These are phyloP conservation scores for Terfezia claveryi DNA, from an alignment of 495 filamentous ascomycete genomes.

Conservation along the genomic window DNA sequence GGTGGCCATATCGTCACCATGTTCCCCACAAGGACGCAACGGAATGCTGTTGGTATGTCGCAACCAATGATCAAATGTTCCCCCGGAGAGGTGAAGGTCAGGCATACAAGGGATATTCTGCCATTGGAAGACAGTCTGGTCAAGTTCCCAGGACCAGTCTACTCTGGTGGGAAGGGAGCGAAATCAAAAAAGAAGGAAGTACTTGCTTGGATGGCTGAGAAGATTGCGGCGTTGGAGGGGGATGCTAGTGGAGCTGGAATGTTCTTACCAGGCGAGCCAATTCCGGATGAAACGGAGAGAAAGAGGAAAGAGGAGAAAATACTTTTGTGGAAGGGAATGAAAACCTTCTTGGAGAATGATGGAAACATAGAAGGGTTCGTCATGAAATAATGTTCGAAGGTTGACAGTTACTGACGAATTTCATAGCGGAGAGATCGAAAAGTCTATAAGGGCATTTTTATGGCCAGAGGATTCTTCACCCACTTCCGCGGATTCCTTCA, in stretches of 20 bases:
- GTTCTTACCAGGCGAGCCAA: conserved; percentile 24
- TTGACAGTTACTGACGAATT: neutral
- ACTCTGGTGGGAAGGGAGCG: conserved; percentile 31
- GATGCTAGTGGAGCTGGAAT: conserved; percentile 24
- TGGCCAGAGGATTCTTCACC: conserved; percentile 27
- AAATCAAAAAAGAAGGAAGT: conserved; percentile 89
- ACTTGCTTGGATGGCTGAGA: conserved; percentile 53
- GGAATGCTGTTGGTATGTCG: conserved; percentile 52
- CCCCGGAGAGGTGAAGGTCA: conserved; percentile 63
- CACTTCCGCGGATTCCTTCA: conserved; percentile 13
- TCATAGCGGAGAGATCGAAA: conserved; percentile 38
- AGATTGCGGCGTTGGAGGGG: conserved; percentile 49
- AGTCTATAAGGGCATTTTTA: conserved; percentile 49
- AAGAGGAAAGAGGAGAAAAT: conserved; percentile 63
- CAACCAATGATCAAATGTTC: conserved; percentile 60
- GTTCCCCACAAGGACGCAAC: conserved; percentile 73
- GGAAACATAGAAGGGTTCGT: conserved; percentile 47
- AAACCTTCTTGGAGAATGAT: conserved; percentile 64
- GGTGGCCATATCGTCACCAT: conserved; percentile 63
- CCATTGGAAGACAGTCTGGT: conserved; percentile 46
- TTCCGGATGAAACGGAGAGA: conserved; percentile 22
- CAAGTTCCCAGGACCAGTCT: conserved; percentile 71
- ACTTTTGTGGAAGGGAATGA: conserved; percentile 70
- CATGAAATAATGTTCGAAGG: neutral
- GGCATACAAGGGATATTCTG: conserved; percentile 43